Percentiles rank a stretch among this genome's conserved stretches.
Evolutionary conservation across 495 filamentous ascomycete genomes (phyloP).

Genomic region (Physcia stellaris): DNA sequence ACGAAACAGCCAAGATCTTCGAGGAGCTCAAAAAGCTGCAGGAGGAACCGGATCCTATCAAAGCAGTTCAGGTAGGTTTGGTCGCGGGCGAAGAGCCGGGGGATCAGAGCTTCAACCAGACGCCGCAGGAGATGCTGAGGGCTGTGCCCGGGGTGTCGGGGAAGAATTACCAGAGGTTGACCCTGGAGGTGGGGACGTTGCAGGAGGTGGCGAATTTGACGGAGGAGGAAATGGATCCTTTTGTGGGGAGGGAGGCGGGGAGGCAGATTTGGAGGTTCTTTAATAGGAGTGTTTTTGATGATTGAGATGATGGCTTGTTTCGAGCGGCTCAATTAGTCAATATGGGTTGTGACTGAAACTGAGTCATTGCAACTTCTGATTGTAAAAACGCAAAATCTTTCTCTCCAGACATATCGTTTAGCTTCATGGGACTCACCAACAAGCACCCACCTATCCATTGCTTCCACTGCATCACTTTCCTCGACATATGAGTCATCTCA

Average conservation of each 20-base stretch:
- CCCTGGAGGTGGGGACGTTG: constrained; percentile 61
- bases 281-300: constrained; percentile 61
- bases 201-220: constrained; percentile 78
- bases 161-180: constrained; percentile 56
- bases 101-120: constrained; percentile 48
- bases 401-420: no score
- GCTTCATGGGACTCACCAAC: no score
- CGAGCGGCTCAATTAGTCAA: no score
- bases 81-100: constrained; percentile 37
- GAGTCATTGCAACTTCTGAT: no score
- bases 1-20: constrained; percentile 96
- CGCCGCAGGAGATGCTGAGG: constrained; percentile 76
- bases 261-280: constrained; percentile 74
- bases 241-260: constrained; percentile 72
- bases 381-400: no score
- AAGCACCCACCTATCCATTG: no score
- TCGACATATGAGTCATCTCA: no score
- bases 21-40: constrained; percentile 79
- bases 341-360: no score
- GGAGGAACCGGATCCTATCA: constrained; percentile 79
- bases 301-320: no score
- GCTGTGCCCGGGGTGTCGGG: constrained; percentile 75
- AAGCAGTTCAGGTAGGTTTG: constrained; percentile 70
- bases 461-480: no score
- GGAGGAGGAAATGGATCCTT: constrained; percentile 49